Conservation (phyloP, 495 filamentous ascomycete genomes). For the Cercophora samala region DNA sequence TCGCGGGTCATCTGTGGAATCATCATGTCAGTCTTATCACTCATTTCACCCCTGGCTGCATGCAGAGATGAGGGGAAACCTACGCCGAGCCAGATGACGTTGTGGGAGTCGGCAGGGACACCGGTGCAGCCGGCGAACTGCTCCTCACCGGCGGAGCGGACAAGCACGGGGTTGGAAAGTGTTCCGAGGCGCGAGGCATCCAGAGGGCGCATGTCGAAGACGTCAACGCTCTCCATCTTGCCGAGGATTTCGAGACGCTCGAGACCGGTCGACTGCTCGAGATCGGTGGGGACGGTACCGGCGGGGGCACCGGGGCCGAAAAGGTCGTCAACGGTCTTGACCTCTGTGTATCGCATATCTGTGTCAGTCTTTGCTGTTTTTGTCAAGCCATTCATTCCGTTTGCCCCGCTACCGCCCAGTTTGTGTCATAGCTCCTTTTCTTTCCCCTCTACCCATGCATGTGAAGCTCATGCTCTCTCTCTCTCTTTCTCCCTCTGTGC, state of each 20-base stretch:
- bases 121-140: slow-evolving; percentile 97
- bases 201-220: slow-evolving; percentile 97
- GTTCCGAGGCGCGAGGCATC: slow-evolving; percentile 76
- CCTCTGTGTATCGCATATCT: slow-evolving; percentile 56
- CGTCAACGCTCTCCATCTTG: slow-evolving; percentile 97
- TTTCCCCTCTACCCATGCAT: background rate
- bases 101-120: slow-evolving; percentile 85
- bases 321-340: slow-evolving; percentile 77
- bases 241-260: slow-evolving; percentile 98
- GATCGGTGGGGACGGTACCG: slow-evolving; percentile 86
- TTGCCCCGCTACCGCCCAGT: background rate
- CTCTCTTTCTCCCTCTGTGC: too few relatives aligned
- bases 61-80: slow-evolving; percentile 31
- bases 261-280: slow-evolving; percentile 92
- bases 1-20: slow-evolving; percentile 74
- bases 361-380: slow-evolving; percentile 23
- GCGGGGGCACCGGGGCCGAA: slow-evolving; percentile 72
- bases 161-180: slow-evolving; percentile 80
- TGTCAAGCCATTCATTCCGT: background rate
- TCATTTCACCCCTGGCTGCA: background rate
- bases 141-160: slow-evolving; percentile 89
- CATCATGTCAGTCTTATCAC: background rate
- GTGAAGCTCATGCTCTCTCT: too few relatives aligned
- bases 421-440: slow-evolving; percentile 1
- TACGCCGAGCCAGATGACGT: slow-evolving; percentile 85